Evolutionary conservation across 805 yeast species (phyloP).

Genomic region (Starmerella apicola): DNA sequence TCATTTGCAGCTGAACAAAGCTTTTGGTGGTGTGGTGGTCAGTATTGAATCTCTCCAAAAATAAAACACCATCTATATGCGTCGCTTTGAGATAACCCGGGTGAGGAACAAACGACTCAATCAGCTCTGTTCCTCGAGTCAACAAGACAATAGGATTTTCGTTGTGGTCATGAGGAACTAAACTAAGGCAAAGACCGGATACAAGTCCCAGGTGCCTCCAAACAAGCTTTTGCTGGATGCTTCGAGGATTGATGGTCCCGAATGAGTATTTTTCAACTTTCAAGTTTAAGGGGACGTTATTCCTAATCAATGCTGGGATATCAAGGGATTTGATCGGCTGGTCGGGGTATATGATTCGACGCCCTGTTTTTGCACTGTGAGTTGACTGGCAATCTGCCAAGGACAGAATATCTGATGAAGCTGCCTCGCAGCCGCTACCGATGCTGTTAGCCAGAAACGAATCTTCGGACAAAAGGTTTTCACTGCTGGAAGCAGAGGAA

Average conservation of each 20-base stretch:
- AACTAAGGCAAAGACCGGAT: conserved; percentile 10
- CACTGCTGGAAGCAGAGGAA: background rate
- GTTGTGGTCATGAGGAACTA: conserved; percentile 5
- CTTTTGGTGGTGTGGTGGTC: background rate
- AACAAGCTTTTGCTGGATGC: background rate
- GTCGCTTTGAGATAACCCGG: conserved; percentile 1
- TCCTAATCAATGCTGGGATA: background rate
- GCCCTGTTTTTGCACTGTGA: background rate
- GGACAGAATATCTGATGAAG: background rate
- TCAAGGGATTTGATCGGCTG: background rate
- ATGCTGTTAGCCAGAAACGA: no score
- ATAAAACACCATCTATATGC: conserved; percentile 1
- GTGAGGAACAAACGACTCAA: conserved; percentile 5
- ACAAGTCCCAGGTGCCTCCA: conserved; percentile 15
- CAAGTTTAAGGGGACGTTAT: background rate
- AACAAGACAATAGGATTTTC: conserved; percentile 6
- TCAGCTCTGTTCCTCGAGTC: conserved; percentile 1
- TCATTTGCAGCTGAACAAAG: conserved; percentile 10
- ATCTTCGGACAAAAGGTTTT: no score
- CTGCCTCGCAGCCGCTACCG: no score
- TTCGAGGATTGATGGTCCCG: background rate
- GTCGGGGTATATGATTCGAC: no score
- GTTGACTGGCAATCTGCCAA: background rate
- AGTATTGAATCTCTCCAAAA: background rate
- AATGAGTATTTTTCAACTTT: conserved; percentile 6